A percentile compares a stretch with the other conserved stretches of the same genome.
phyloP scores from a whole-genome alignment of 495 filamentous ascomycete genomes.

The Trichocladium antarcticum region DNA sequence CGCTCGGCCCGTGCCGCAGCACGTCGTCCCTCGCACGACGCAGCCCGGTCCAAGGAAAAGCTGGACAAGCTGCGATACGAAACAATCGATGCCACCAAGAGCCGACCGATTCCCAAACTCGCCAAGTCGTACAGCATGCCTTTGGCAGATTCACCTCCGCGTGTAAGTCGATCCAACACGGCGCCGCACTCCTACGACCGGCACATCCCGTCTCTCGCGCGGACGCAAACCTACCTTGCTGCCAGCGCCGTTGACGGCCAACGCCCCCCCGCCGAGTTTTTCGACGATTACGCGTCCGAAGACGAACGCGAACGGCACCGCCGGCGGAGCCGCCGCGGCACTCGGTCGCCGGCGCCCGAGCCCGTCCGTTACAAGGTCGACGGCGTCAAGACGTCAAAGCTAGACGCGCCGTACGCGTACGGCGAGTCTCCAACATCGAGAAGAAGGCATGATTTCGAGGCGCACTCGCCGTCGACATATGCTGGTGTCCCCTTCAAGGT shows the following conservation, averaged over 20 bases:
- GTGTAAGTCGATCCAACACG: constrained; percentile 21
- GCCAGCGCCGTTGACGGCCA: constrained; percentile 2
- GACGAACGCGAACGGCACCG: constrained; percentile 20
- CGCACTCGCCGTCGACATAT: constrained; percentile 8
- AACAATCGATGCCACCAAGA: constrained; percentile 18
- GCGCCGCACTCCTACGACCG: constrained; percentile 9
- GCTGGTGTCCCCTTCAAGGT: constrained; percentile 13
- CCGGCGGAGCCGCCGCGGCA: constrained; percentile 13
- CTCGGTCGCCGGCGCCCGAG: constrained; percentile 11
- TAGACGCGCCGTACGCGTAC: constrained; percentile 15
- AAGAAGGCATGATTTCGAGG: constrained; percentile 10
- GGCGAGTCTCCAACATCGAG: constrained; percentile 17
- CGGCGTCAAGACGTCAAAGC: constrained; percentile 16
- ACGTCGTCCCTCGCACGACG: constrained; percentile 35
- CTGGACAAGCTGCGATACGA: constrained; percentile 27
- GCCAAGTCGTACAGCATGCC: constrained; percentile 22
- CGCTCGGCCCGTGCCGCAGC: constrained; percentile 21
- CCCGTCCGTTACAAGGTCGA: constrained; percentile 18
- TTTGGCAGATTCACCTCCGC: constrained; percentile 22
- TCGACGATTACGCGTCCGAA: constrained; percentile 20
- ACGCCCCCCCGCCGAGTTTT: constrained; percentile 3
- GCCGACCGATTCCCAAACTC: constrained; percentile 21
- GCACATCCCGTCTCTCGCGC: constrained; percentile 10
- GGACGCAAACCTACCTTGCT: constrained; percentile 18
- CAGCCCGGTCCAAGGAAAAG: constrained; percentile 28